phyloP scores from a whole-genome alignment of 352 stramenopile genomes.

The Pythium angustatum region DNA sequence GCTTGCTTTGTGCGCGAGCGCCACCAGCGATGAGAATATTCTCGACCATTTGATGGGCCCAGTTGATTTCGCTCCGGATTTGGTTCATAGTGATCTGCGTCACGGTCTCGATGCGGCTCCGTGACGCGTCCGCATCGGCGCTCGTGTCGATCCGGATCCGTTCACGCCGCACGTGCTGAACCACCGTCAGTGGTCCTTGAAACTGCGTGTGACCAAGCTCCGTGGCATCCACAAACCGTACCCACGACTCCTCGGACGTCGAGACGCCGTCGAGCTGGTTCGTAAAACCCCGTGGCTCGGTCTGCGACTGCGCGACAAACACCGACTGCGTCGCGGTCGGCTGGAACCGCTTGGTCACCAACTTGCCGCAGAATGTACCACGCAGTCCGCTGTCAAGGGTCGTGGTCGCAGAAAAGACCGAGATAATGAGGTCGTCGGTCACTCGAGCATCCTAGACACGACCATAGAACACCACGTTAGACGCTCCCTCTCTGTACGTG shows the following conservation, averaged over 20 bases:
- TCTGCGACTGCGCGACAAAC: constrained; percentile 1
- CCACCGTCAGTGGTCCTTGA: neutral
- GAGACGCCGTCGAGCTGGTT: constrained; percentile 17
- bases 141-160: neutral
- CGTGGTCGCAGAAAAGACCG: neutral
- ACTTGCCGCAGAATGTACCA: constrained; percentile 13
- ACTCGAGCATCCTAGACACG: neutral
- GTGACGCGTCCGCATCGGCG: neutral
- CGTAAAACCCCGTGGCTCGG: neutral
- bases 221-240: constrained; percentile 12
- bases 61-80: constrained; percentile 11
- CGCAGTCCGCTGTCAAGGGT: constrained; percentile 2
- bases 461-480: neutral
- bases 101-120: neutral
- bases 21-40: constrained; percentile 2
- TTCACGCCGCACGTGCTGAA: constrained; percentile 15
- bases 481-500: no score
- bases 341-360: constrained; percentile 5
- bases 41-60: constrained; percentile 8
- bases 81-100: constrained; percentile 16
- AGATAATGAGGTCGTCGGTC: constrained; percentile 15
- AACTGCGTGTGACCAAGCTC: constrained; percentile 15
- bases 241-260: constrained; percentile 13
- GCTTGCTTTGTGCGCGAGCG: no score
- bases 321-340: neutral